Percentiles rank a stretch among this genome's conserved stretches.
phyloP scores from a whole-genome alignment of 768 basidiomycete species.

The Boletus coccyginus region DNA sequence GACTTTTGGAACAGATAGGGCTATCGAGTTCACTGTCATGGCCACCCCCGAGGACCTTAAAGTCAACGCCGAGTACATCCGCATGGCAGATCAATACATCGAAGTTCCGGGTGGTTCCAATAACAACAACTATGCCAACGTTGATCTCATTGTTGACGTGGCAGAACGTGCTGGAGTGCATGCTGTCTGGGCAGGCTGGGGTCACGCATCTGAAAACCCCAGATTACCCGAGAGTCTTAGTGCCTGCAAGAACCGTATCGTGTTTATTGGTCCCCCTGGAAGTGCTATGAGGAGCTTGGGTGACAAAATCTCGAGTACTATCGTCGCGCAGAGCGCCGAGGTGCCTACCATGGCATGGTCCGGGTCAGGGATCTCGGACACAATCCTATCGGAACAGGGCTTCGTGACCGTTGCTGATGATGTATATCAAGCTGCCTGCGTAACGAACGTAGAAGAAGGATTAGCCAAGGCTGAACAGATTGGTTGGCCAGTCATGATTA shows the following conservation, averaged over 20 bases:
- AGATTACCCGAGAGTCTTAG: conserved; percentile 91
- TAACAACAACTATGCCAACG: conserved; percentile 99
- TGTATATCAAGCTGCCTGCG: conserved; percentile 86
- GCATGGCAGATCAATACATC: conserved; percentile 99
- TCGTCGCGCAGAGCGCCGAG: conserved; percentile 94
- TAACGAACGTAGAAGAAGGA: conserved; percentile 85
- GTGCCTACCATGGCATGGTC: conserved; percentile 99
- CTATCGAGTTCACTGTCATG: conserved; percentile 99
- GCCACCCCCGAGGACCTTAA: conserved; percentile 98
- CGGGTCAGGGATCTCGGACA: conserved; percentile 89
- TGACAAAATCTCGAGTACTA: conserved; percentile 99
- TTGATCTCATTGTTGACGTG: conserved; percentile 97
- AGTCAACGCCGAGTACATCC: conserved; percentile 99
- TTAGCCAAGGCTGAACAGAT: conserved; percentile 80
- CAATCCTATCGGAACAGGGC: conserved; percentile 76
- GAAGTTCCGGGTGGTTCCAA: conserved; percentile 98
- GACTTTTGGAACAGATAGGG: conserved; percentile 94
- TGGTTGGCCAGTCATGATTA: conserved; percentile 99
- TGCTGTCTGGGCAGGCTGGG: conserved; percentile 99
- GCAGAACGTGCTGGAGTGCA: conserved; percentile 97
- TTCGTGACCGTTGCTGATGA: conserved; percentile 94
- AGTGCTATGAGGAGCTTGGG: conserved; percentile 98
- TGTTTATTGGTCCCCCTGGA: conserved; percentile 98
- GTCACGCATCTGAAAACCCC: conserved; percentile 98
- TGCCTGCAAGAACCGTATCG: conserved; percentile 91